These are phyloP conservation scores for Kregervanrija delftensis DNA, from an alignment of 805 yeast species.

Conservation along the genomic window DNA sequence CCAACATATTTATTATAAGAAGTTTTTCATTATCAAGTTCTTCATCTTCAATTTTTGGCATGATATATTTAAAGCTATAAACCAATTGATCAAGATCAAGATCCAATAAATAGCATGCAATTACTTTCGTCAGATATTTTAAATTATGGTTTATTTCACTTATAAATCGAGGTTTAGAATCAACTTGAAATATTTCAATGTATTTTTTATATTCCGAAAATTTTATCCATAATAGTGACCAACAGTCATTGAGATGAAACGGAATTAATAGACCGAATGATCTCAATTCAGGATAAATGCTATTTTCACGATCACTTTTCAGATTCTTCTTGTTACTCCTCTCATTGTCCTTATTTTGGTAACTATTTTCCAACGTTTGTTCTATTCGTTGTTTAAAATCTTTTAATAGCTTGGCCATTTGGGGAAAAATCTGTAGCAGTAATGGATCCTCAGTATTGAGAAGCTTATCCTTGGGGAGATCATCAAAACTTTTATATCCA, in stretches of 20 bases:
- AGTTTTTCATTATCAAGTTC: conserved; percentile 11
- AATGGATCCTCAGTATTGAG: no score
- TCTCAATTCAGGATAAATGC: conserved; percentile 6
- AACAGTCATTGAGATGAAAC: conserved; percentile 12
- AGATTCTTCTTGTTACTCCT: not conserved
- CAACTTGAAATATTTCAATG: conserved; percentile 18
- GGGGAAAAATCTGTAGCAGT: no score
- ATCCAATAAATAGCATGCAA: conserved; percentile 13
- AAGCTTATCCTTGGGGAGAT: no score
- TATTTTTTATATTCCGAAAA: conserved; percentile 11
- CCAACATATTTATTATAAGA: conserved; percentile 11
- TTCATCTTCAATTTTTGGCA: conserved; percentile 21
- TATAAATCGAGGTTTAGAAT: conserved; percentile 13
- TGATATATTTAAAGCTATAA: conserved; percentile 12
- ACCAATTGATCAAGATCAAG: conserved; percentile 11
- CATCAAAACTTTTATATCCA: conserved; percentile 2
- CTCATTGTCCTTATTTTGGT: no score
- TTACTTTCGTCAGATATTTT: conserved; percentile 10
- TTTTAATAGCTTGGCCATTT: no score
- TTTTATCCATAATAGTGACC: conserved; percentile 24
- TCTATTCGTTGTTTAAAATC: no score
- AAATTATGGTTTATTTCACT: conserved; percentile 13
- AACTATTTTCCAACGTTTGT: no score
- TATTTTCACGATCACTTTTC: not conserved
- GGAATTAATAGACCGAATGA: conserved; percentile 16